These are phyloP conservation scores for Boletales sp. DNA, from an alignment of 768 basidiomycete genomes.

Conservation along the genomic window DNA sequence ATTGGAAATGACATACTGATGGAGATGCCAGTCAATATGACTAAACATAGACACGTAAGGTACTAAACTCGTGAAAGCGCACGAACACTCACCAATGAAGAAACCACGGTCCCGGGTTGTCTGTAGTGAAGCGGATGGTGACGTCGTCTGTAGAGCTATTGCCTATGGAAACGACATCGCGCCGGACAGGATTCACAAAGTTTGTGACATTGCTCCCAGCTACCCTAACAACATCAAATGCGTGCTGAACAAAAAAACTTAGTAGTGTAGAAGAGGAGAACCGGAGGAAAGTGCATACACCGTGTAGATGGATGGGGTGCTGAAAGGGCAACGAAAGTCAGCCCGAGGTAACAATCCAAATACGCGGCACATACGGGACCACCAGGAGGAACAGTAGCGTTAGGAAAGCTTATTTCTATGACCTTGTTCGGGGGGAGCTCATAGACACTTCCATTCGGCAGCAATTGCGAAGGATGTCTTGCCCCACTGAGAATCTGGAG, in stretches of 20 bases:
- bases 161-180: slow-evolving; percentile 23
- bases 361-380: slow-evolving; percentile 21
- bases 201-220: slow-evolving; percentile 24
- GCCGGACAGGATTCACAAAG: slow-evolving; percentile 29
- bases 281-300: slow-evolving; percentile 19
- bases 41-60: slow-evolving; percentile 8
- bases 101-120: slow-evolving; percentile 63
- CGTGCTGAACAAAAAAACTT: slow-evolving; percentile 22
- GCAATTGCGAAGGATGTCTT: slow-evolving; percentile 38
- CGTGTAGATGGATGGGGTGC: slow-evolving; percentile 36
- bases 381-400: slow-evolving; percentile 13
- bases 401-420: slow-evolving; percentile 43
- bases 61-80: no score
- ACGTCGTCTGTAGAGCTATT: slow-evolving; percentile 36
- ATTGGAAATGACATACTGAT: slow-evolving; percentile 13
- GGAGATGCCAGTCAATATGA: slow-evolving; percentile 31
- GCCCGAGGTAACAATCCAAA: not conserved
- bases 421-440: slow-evolving; percentile 38
- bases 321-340: not conserved
- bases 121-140: slow-evolving; percentile 55
- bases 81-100: slow-evolving; percentile 29
- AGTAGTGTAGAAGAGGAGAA: not conserved
- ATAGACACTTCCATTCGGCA: slow-evolving; percentile 46
- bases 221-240: slow-evolving; percentile 30
- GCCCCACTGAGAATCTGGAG: slow-evolving; percentile 54